A percentile compares a stretch with the other conserved stretches of the same genome.
Conservation (phyloP, 2,329 filamentous ascomycete genomes). For the Rhinocladiella similis region DNA sequence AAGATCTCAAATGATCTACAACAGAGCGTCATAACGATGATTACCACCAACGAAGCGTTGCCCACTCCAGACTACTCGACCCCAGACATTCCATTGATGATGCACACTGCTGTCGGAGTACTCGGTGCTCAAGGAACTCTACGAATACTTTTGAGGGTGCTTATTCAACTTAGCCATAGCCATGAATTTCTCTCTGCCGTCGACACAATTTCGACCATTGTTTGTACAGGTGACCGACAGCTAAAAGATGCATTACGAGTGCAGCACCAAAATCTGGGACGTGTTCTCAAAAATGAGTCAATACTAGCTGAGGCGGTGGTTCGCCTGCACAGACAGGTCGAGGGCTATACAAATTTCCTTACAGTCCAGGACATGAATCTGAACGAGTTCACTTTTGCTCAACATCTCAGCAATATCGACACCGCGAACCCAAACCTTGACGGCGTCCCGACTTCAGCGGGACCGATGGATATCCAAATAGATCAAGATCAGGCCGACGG, state of each 20-base stretch:
- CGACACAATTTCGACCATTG: constrained; percentile 44
- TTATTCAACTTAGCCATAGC: constrained; percentile 43
- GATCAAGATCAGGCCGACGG: constrained; percentile 21
- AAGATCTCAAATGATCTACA: constrained; percentile 11
- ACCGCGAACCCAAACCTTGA: constrained; percentile 45
- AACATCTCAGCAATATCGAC: constrained; percentile 43
- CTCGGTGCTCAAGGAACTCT: constrained; percentile 43
- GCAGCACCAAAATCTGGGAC: constrained; percentile 40
- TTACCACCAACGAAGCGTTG: constrained; percentile 3
- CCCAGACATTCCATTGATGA: constrained; percentile 46
- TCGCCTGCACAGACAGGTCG: constrained; percentile 46
- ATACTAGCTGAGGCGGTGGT: constrained; percentile 46
- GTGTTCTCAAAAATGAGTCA: constrained; percentile 43
- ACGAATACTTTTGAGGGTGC: constrained; percentile 40
- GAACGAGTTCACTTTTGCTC: constrained; percentile 19
- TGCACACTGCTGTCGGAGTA: constrained; percentile 38
- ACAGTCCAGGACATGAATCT: constrained; percentile 22
- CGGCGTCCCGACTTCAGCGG: constrained; percentile 18
- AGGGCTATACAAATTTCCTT: constrained; percentile 36
- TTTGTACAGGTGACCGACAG: constrained; percentile 43
- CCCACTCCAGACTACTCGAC: constrained; percentile 44
- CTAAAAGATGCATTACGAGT: constrained; percentile 43
- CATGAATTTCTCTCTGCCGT: constrained; percentile 44
- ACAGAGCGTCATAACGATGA: constrained; percentile 11
- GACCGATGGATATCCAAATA: constrained; percentile 13